These are phyloP conservation scores for Aspergillus carlsbadensis DNA, from an alignment of 495 filamentous ascomycete species.

Conservation along the genomic window DNA sequence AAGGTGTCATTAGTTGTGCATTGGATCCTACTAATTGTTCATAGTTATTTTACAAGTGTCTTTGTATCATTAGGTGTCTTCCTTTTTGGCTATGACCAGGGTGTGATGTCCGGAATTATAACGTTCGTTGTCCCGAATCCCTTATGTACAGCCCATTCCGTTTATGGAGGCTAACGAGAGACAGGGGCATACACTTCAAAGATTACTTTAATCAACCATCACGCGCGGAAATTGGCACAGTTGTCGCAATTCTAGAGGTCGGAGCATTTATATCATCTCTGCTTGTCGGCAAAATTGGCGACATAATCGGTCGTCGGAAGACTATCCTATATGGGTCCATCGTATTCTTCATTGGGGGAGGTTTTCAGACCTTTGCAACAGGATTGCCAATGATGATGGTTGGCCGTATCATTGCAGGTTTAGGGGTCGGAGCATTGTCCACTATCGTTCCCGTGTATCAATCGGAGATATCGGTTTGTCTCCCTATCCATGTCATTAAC, in stretches of 20 bases:
- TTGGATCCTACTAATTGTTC: conserved; percentile 32
- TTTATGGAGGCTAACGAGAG: conserved; percentile 15
- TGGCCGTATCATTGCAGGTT: conserved; percentile 85
- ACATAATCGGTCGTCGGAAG: conserved; percentile 83
- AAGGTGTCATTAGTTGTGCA: conserved; percentile 26
- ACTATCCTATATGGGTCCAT: conserved; percentile 93
- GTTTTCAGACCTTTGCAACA: conserved; percentile 75
- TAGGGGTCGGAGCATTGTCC: conserved; percentile 91
- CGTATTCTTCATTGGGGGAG: conserved; percentile 89
- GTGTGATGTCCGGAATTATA: conserved; percentile 99
- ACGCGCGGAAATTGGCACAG: conserved; percentile 82
- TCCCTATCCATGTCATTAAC: background rate
- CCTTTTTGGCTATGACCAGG: conserved; percentile 97
- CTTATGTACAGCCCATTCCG: too few relatives aligned
- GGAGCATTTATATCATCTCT: conserved; percentile 91
- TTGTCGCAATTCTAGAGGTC: conserved; percentile 94
- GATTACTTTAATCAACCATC: conserved; percentile 90
- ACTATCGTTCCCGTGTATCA: conserved; percentile 98
- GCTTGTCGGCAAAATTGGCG: conserved; percentile 83
- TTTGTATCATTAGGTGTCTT: conserved; percentile 98
- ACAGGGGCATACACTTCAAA: conserved; percentile 79
- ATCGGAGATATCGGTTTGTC: conserved; percentile 72
- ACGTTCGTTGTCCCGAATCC: conserved; percentile 64
- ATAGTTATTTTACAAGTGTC: conserved; percentile 93
- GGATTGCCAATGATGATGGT: conserved; percentile 91